phyloP scores from a whole-genome alignment of 1,139 yeast genomes.

The Kurtzmaniella natalensis region DNA sequence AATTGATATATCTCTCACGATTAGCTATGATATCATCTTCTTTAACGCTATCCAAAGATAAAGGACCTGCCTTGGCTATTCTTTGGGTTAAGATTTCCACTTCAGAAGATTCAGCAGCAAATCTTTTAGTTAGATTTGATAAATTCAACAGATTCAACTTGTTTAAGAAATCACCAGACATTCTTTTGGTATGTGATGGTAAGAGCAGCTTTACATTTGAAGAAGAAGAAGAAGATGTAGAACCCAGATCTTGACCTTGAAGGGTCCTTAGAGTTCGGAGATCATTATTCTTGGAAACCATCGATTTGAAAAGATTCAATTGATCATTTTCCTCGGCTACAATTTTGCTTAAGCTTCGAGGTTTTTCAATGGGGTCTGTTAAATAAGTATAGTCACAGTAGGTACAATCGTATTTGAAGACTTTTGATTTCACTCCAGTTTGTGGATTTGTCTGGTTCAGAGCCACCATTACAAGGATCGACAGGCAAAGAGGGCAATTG shows the following conservation, averaged over 20 bases:
- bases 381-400: conserved; percentile 26
- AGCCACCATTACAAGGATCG: conserved; percentile 15
- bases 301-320: not conserved
- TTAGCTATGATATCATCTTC: no score
- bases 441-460: not conserved
- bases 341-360: conserved; percentile 30
- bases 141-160: conserved; percentile 13
- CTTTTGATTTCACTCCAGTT: conserved; percentile 18
- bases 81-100: conserved; percentile 2
- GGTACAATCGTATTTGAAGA: conserved; percentile 30
- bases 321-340: conserved; percentile 14
- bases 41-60: not conserved
- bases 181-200: conserved; percentile 5
- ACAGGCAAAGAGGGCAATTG: conserved; percentile 33
- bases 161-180: conserved; percentile 12
- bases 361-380: conserved; percentile 29
- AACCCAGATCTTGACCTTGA: no score
- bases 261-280: conserved; percentile 7
- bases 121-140: conserved; percentile 7
- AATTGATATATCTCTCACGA: not conserved
- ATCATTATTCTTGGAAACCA: conserved; percentile 4
- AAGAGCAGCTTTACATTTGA: not conserved
- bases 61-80: conserved; percentile 2
- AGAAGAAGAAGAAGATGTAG: no score
- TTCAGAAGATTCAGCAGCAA: conserved; percentile 2